These are phyloP conservation scores for Isabelozyma heimii DNA, from an alignment of 805 yeast genomes.

Conservation along the genomic window DNA sequence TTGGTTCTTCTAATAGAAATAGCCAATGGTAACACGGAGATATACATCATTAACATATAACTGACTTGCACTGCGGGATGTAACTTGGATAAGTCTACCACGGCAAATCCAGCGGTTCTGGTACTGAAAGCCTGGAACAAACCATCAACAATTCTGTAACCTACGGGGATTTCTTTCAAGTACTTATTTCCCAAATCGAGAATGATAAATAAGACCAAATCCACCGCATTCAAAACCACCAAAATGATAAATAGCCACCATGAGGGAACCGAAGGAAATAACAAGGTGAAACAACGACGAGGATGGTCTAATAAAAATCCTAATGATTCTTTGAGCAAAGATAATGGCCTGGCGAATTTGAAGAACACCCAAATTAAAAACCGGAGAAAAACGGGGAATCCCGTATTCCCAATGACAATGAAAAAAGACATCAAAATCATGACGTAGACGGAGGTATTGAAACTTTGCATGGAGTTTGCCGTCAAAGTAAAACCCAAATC, in stretches of 20 bases:
- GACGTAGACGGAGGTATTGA: slow-evolving; percentile 61
- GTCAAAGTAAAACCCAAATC: slow-evolving; percentile 84
- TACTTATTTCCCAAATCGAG: slow-evolving; percentile 62
- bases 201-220: slow-evolving; percentile 75
- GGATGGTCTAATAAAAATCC: slow-evolving; percentile 93
- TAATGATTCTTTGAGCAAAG: slow-evolving; percentile 68
- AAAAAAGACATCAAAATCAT: slow-evolving; percentile 64
- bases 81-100: slow-evolving; percentile 63
- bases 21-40: slow-evolving; percentile 93
- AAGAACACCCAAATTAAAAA: slow-evolving; percentile 78
- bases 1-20: slow-evolving; percentile 95
- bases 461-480: slow-evolving; percentile 74
- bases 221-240: slow-evolving; percentile 69
- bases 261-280: slow-evolving; percentile 90
- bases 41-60: slow-evolving; percentile 96
- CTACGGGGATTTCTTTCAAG: slow-evolving; percentile 55
- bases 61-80: slow-evolving; percentile 93
- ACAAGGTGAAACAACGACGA: slow-evolving; percentile 88
- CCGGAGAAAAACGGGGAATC: slow-evolving; percentile 82
- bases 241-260: slow-evolving; percentile 89
- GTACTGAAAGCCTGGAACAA: slow-evolving; percentile 88
- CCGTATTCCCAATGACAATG: slow-evolving; percentile 90
- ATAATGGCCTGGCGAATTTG: slow-evolving; percentile 63
- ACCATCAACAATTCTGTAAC: slow-evolving; percentile 76
- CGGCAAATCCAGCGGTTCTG: slow-evolving; percentile 89